Evolutionary conservation across 768 basidiomycete genomes (phyloP).

Genomic region (Xerocomellus intermedius): DNA sequence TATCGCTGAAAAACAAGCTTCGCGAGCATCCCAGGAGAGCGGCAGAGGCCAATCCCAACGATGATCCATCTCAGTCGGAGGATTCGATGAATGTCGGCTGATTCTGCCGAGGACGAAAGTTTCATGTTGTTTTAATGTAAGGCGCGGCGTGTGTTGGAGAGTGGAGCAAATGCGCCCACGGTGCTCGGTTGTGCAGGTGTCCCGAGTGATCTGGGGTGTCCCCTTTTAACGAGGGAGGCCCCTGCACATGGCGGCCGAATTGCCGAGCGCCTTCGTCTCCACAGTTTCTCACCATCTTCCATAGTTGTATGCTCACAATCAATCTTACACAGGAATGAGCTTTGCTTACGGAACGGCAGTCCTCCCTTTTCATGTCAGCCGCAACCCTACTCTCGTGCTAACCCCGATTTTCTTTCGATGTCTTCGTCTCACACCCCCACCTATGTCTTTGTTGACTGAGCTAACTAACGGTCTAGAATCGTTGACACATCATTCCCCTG

Average conservation of each 20-base stretch:
- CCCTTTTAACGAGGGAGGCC: slow-evolving; percentile 7
- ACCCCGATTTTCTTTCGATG: slow-evolving; percentile 15
- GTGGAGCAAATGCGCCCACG: slow-evolving; percentile 28
- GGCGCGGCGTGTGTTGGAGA: slow-evolving; percentile 4
- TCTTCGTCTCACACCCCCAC: slow-evolving; percentile 3
- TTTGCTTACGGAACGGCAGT: slow-evolving; percentile 30
- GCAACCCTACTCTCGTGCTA: slow-evolving; percentile 18
- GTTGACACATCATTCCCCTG: slow-evolving; percentile 25
- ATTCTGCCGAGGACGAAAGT: slow-evolving; percentile 18
- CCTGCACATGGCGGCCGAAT: slow-evolving; percentile 28
- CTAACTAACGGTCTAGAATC: slow-evolving; percentile 26
- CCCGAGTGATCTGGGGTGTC: slow-evolving; percentile 28
- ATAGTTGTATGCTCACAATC: slow-evolving; percentile 29
- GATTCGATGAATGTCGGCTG: slow-evolving; percentile 34
- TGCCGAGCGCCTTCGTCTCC: slow-evolving; percentile 33
- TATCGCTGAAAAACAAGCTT: slow-evolving; percentile 29
- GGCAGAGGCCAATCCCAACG: slow-evolving; percentile 15
- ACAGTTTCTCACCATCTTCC: slow-evolving; percentile 34
- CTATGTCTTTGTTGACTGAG: slow-evolving; percentile 28
- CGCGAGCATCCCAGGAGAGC: slow-evolving; percentile 24
- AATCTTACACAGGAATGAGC: slow-evolving; percentile 34
- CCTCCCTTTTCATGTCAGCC: slow-evolving; percentile 19
- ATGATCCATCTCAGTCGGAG: slow-evolving; percentile 18
- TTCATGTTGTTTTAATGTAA: slow-evolving; percentile 27
- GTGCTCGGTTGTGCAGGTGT: slow-evolving; percentile 19